Evolutionary conservation across 75 land plant genomes (phyloP), one percentile per base, ranked within the genome.

Genomic region (Cupressus sempervirens): DNA sequence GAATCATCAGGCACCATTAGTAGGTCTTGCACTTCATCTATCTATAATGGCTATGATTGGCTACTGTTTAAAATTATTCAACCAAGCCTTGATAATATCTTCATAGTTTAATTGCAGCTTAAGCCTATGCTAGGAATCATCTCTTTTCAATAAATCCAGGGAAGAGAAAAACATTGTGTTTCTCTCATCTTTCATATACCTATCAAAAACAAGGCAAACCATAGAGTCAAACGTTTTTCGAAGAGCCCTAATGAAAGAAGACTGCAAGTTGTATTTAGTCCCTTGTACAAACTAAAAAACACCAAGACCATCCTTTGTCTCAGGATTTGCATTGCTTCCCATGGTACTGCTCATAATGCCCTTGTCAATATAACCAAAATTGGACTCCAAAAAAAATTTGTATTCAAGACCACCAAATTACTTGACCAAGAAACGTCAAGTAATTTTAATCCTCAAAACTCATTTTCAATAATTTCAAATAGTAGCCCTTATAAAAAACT

Each of bases 51-150:
- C n/a, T n/a, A n/a, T n/a, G n/a, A n/a, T n/a, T n/a, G n/a, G n/a
- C n/a, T n/a, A n/a, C n/a, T n/a, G n/a, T n/a, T n/a, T n/a, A n/a
- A n/a, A n/a, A n/a, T n/a, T 1, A 56, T 90, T 91, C 2, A 97
- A 95, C 98, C 98, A 96, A 20, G 86, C 97, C 30, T 80, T 90
- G 81, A 95, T 46, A 23, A 96, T 91, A 35, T 88, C 93, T 4
- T 92, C 93, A 79, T 91, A 89, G 77, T 95, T 87, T 79, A 96
- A 76, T 83, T 95, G 90, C 45, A 93, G 82, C 10, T 84, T 32
- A 84, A 94, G 50, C 13, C 40, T 45, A 11, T 46, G 56, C 76
- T 84, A 81, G 50, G 86, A 41, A 74, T 73, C 86, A 20, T 79
- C 81, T 40, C 46, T 1, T 43, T 41, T 79, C 81, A 79, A 79